Base-by-base conservation (phyloP, 176 grass and related monocot genomes). In the Metroxylon sagu region DNA sequence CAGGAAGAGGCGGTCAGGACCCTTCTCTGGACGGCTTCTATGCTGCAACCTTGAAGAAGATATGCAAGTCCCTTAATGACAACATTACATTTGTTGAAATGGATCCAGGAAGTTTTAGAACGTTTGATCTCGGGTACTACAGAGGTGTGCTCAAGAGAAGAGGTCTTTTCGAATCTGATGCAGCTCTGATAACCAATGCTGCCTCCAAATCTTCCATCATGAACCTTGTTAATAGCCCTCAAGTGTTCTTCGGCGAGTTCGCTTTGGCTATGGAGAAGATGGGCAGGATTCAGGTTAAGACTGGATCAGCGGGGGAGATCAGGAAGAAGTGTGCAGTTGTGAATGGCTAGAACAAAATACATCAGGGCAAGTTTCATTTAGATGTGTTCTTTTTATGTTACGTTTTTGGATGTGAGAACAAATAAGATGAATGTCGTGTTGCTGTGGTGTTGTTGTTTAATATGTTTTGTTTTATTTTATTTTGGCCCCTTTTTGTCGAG, bases 101-200 rank as follows among this genome's bases (percentile, higher is more conserved):
- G 93, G 93, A 98, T 66, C 87, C 87, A 0, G 81, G 87, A 4
- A 92, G 87, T 67, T 88, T 88, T 73, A 54, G 66, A 14, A 98
- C 93, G 27, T 92, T 98, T 29, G 93, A 98, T 66, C 56, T 66
- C 0, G 29, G 77, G 21, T 98, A 98, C 74, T 98, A 92, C 79
- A 72, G 69, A 3, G 71, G 57, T 25, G 5, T 92, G 29, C 70
- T 98, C 25, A 89, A 85, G 79, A 66, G 50, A 8, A 78, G 87
- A 26, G 87, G 93, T 4, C 84, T 98, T 6, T 89, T 98, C 75
- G 66, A 82, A 54, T 98, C 93, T 2, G 93, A 98, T 56, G 81
- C 84, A 1, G 66, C 93, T 27, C 79, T 91, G 0, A 62, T 91
- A 67, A 91, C 78, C 0, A 68, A 85, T 56, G 28, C 77, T 0